Base-by-base conservation (phyloP, 495 filamentous ascomycete species). In the Platismatia glauca region DNA sequence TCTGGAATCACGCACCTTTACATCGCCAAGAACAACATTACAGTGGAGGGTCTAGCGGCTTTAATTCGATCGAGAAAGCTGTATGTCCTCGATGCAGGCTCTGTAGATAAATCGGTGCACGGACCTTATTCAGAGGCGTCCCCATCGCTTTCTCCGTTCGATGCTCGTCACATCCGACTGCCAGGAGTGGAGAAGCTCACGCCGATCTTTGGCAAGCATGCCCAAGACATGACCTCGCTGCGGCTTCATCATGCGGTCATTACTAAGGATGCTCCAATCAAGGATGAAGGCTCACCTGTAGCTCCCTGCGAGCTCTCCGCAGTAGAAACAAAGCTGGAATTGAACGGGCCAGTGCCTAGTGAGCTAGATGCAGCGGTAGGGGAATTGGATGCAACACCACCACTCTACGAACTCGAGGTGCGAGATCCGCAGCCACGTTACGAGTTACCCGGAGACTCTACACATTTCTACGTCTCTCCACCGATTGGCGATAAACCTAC, bases 1-100 rank as follows among this genome's bases (percentile, higher is more conserved):
- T 69, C 70, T 7, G 83, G 83, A 5, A 78, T 86, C 37, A 85
- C 82, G 0, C 83, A 86, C 70, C 74, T 86, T 9, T 82, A 82
- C 67, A 78, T 85, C 27, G 73, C 82, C 33, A 74, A 83, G 41
- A 88, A 88, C 62, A 74, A 73, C 12, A 73, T 88, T 43, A 82
- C 79, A 20, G 78, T 83, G 1, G 81, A 83, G 67, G 84, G 82
- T 16, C 71, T 80, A 18, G 80, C 80, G 9, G 79, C 76, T 48
- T 74, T 87, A 22, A 58, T 86, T 31, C 68, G 75, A 60, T 79
- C 82, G 31, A 71, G 68, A 62, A 70, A 77, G 59, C 71, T 86
- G 11, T 73, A 83, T 65, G 76, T 80, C 33, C 69, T 84, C 34
- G 81, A 86, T 73, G 71, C 78, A 38, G 80, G 81, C 13, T 77